Percentiles rank a stretch among this genome's conserved stretches.
Evolutionary conservation across 169 alveolate genomes (phyloP).

Genomic region (Plasmodium adleri): DNA sequence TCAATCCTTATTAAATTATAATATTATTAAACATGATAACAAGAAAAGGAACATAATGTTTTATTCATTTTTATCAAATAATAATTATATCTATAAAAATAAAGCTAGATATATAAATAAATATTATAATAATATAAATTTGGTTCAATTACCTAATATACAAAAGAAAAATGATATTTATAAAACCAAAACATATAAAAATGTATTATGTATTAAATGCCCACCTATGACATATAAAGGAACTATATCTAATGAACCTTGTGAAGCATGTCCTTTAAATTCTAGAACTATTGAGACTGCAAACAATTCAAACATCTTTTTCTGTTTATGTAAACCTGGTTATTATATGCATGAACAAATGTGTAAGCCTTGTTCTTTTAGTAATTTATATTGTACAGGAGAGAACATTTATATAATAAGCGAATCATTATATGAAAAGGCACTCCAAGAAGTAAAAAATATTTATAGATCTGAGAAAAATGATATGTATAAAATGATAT

Average conservation of each 20-base stretch:
- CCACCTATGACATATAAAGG: constrained; percentile 83
- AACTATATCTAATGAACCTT: constrained; percentile 83
- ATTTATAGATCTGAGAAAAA: background rate
- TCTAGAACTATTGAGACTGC: constrained; percentile 77
- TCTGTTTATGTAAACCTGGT: constrained; percentile 88
- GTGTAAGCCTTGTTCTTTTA: constrained; percentile 85
- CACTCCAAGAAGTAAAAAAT: background rate
- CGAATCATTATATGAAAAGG: constrained; percentile 12
- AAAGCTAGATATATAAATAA: no score
- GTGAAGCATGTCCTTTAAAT: constrained; percentile 84
- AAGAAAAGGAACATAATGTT: constrained; percentile 1
- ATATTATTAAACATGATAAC: constrained; percentile 15
- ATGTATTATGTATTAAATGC: constrained; percentile 79
- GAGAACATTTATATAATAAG: constrained; percentile 72
- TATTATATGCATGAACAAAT: constrained; percentile 81
- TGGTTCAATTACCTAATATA: background rate
- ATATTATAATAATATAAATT: no score
- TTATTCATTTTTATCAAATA: background rate
- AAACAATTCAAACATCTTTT: constrained; percentile 83
- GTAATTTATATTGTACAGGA: constrained; percentile 86
- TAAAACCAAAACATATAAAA: constrained; percentile 7
- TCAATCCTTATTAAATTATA: constrained; percentile 6
- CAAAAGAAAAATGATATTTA: background rate
- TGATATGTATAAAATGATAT: constrained; percentile 13
- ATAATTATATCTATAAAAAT: background rate